Percentiles rank a stretch among this genome's conserved stretches.
Conservation (phyloP, 164 flowering plant species). For the Nymphaea thermarum region DNA sequence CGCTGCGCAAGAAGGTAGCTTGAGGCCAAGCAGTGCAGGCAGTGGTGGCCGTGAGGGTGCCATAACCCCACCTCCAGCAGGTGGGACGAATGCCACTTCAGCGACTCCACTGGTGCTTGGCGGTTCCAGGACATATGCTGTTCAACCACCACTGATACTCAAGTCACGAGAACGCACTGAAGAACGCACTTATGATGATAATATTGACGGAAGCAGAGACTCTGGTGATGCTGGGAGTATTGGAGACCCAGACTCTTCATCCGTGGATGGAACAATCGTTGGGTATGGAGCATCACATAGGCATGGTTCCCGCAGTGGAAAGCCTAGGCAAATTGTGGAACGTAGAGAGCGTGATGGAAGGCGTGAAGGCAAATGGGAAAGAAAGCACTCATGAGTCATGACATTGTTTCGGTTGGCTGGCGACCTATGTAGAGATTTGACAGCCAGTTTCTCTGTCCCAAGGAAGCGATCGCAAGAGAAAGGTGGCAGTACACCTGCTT, state of each 20-base stretch:
- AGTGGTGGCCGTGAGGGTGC: constrained; percentile 19
- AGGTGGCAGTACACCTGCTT: not conserved
- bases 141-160: constrained; percentile 66
- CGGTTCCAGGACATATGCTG: constrained; percentile 50
- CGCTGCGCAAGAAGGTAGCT: constrained; percentile 39
- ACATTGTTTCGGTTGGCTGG: no score
- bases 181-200: constrained; percentile 68
- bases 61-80: not conserved
- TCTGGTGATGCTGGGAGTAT: constrained; percentile 79
- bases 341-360: constrained; percentile 75
- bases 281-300: constrained; percentile 45
- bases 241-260: constrained; percentile 66
- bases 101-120: constrained; percentile 25
- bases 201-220: constrained; percentile 73
- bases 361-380: constrained; percentile 93
- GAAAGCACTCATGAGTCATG: constrained; percentile 39
- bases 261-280: constrained; percentile 49
- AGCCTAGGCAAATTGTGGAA: constrained; percentile 64
- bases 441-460: not conserved
- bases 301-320: constrained; percentile 65
- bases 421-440: no score
- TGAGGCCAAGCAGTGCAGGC: constrained; percentile 29
- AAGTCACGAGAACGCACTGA: constrained; percentile 67
- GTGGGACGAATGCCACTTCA: not conserved
- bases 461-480: not conserved